Percentiles rank a stretch among this genome's conserved stretches.
These are phyloP conservation scores for Neonectria hederae DNA, from an alignment of 2,329 filamentous ascomycete species.

Conservation along the genomic window DNA sequence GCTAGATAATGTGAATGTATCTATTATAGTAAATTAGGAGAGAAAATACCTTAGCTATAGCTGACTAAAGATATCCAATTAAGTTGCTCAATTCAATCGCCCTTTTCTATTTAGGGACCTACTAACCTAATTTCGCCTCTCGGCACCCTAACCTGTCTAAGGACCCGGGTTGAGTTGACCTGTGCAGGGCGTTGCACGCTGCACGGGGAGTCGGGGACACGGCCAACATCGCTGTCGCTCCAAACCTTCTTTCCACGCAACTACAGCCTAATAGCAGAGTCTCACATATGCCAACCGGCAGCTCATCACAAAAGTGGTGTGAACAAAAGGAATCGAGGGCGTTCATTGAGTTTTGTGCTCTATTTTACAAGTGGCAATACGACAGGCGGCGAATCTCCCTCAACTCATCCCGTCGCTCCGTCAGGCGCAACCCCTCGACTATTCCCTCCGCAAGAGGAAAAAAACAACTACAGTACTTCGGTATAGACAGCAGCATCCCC, in stretches of 20 bases:
- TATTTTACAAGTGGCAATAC: constrained; percentile 70
- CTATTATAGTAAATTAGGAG: no score
- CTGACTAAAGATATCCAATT: no score
- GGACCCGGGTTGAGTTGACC: no score
- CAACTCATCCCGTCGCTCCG: constrained; percentile 56
- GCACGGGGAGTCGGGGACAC: no score
- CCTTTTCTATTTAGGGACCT: no score
- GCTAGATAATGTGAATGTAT: no score
- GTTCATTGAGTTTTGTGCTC: constrained; percentile 69
- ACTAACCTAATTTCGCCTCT: no score
- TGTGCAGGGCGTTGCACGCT: no score
- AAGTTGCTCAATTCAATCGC: no score
- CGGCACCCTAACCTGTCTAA: no score
- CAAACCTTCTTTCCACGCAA: no score
- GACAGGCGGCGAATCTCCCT: constrained; percentile 58
- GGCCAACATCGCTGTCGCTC: constrained; percentile 13
- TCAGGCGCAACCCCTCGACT: constrained; percentile 58
- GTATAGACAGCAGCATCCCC: constrained; percentile 60
- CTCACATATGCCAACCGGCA: background rate
- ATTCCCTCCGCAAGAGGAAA: constrained; percentile 57
- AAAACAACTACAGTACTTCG: constrained; percentile 56
- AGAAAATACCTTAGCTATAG: no score
- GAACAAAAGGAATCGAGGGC: constrained; percentile 70
- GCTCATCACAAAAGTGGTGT: background rate
- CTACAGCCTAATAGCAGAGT: background rate